Conservation (phyloP, 2,329 filamentous ascomycete genomes). For the Clarireedia homoeocarpa region DNA sequence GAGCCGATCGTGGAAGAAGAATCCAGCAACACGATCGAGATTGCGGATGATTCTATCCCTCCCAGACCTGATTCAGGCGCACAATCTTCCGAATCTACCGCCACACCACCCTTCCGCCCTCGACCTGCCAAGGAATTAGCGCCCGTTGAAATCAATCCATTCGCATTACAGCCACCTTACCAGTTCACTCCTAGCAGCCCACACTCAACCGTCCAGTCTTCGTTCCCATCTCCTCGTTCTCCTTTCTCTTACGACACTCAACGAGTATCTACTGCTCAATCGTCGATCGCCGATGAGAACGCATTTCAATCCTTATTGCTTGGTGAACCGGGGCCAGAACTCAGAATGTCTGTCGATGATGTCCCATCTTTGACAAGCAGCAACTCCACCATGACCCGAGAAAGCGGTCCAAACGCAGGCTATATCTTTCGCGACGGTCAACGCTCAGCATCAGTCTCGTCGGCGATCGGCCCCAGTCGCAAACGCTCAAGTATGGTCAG, state of each 20-base stretch:
- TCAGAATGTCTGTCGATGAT: constrained; percentile 63
- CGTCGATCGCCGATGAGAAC: constrained; percentile 64
- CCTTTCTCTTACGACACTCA: constrained; percentile 64
- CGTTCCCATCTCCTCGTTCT: constrained; percentile 57
- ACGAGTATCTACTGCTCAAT: constrained; percentile 66
- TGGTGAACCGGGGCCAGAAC: constrained; percentile 66
- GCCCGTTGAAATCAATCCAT: constrained; percentile 42
- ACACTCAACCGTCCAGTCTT: constrained; percentile 51
- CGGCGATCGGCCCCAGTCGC: constrained; percentile 51
- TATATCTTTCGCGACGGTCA: constrained; percentile 47
- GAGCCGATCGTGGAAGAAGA: constrained; percentile 42
- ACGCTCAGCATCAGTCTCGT: constrained; percentile 54
- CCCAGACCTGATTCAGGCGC: constrained; percentile 29
- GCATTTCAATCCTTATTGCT: constrained; percentile 63
- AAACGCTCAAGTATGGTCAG: constrained; percentile 71
- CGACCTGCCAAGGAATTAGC: constrained; percentile 35
- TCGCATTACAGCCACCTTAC: constrained; percentile 35
- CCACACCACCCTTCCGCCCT: constrained; percentile 26
- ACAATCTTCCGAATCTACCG: constrained; percentile 29
- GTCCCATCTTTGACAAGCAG: constrained; percentile 70
- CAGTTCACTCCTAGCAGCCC: constrained; percentile 48
- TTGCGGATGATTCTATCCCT: constrained; percentile 32
- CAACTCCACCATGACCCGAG: constrained; percentile 66
- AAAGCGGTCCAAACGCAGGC: constrained; percentile 46
- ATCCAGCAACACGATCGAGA: constrained; percentile 31